Percentiles rank a stretch among this genome's conserved stretches.
Evolutionary conservation across 1,139 yeast species (phyloP).

Genomic region (Scheffersomyces titani): DNA sequence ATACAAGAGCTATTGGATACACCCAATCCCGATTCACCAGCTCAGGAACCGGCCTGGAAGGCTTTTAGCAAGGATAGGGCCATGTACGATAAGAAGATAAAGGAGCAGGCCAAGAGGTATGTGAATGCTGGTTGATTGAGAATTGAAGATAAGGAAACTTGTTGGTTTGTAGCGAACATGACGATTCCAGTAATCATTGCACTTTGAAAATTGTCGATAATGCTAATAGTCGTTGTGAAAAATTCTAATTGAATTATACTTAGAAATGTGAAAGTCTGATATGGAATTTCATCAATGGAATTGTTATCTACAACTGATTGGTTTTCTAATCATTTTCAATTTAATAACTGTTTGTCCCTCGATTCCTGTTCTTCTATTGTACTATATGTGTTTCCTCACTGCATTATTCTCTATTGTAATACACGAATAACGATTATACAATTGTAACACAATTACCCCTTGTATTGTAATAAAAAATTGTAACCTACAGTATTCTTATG

Average conservation of each 20-base stretch:
- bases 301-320: background rate
- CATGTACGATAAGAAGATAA: constrained; percentile 73
- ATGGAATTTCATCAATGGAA: background rate
- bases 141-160: background rate
- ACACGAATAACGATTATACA: background rate
- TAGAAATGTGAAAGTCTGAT: background rate
- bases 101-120: constrained; percentile 79
- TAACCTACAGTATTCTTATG: background rate
- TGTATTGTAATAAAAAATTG: too few species aligned
- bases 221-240: background rate
- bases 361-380: background rate
- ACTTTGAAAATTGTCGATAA: too few species aligned
- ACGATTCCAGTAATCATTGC: background rate
- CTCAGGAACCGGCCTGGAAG: constrained; percentile 95
- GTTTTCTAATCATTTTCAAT: background rate
- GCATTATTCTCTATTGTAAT: background rate
- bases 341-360: background rate
- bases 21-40: constrained; percentile 96
- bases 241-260: too few species aligned
- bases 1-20: constrained; percentile 86
- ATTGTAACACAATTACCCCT: background rate
- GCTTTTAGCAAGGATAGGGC: constrained; percentile 71
- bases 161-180: too few species aligned
- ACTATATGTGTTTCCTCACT: background rate
- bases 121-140: constrained; percentile 26